Conservation (phyloP, 192 early-diverging fungal species). For the Neocallimastix lanati region DNA sequence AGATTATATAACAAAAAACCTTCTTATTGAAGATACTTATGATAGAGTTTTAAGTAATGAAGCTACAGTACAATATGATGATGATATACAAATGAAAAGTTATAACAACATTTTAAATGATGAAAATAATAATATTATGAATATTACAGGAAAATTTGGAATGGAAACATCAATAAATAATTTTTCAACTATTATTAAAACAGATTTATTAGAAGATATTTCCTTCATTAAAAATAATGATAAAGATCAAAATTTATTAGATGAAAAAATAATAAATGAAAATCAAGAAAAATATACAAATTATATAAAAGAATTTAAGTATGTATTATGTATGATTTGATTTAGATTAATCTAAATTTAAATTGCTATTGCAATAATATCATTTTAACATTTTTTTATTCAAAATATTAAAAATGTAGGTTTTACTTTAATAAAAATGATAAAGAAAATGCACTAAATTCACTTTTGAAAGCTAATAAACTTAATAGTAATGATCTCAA, state of each 20-base stretch:
- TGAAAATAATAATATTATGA: background rate
- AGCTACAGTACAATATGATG: background rate
- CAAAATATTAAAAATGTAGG: too few species aligned
- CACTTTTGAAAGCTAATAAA: background rate
- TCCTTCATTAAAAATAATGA: background rate
- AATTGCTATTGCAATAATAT: too few species aligned
- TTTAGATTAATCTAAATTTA: too few species aligned
- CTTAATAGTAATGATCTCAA: background rate
- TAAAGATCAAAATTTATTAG: background rate
- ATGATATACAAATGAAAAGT: background rate
- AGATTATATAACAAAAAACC: background rate
- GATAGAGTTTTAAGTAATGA: background rate
- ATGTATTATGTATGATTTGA: too few species aligned
- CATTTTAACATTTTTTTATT: too few species aligned
- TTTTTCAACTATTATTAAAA: background rate
- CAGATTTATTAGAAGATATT: background rate
- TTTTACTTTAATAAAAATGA: background rate
- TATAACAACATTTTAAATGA: background rate
- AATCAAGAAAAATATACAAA: background rate
- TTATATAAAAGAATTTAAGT: background rate
- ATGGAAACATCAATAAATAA: background rate
- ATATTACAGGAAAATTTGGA: background rate
- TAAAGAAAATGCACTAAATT: background rate
- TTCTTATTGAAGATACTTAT: background rate
- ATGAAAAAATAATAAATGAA: background rate